phyloP scores from a whole-genome alignment of 371 early-diverging fungal genomes.

The Apophysomyces elegans region DNA sequence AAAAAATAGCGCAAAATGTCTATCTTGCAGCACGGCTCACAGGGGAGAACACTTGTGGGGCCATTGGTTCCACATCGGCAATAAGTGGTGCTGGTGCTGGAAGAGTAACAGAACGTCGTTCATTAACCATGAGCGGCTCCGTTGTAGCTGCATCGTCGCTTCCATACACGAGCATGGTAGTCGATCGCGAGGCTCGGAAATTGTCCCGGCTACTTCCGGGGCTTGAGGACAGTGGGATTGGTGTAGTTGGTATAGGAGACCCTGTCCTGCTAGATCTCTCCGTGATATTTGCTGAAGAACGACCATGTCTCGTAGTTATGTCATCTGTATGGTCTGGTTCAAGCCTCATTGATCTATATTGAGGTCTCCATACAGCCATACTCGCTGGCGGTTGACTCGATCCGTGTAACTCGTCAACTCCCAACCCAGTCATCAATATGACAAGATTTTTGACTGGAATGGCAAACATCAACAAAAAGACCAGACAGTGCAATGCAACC shows the following conservation, averaged over 20 bases:
- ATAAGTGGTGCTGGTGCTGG: background rate
- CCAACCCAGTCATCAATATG: slow-evolving; percentile 27
- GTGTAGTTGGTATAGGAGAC: background rate
- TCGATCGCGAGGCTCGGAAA: background rate
- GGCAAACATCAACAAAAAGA: slow-evolving; percentile 30
- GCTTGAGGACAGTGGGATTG: background rate
- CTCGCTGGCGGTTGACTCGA: slow-evolving; percentile 24
- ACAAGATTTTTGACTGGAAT: slow-evolving; percentile 34
- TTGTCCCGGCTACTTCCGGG: background rate
- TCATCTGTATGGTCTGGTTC: background rate
- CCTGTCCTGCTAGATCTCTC: background rate
- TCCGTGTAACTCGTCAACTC: slow-evolving; percentile 27
- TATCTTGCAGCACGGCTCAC: background rate
- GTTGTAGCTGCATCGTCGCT: background rate
- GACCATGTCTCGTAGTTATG: background rate
- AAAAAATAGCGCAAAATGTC: background rate
- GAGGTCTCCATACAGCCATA: slow-evolving; percentile 25
- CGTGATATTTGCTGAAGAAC: background rate
- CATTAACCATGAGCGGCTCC: background rate
- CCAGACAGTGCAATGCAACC: slow-evolving; percentile 38
- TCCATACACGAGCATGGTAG: background rate
- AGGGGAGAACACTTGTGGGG: background rate
- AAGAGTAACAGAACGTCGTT: background rate
- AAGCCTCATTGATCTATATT: background rate
- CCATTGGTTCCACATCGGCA: background rate